Evolutionary conservation across 2,329 filamentous ascomycete genomes (phyloP).

Genomic region (Colletotrichum orchidophilum): DNA sequence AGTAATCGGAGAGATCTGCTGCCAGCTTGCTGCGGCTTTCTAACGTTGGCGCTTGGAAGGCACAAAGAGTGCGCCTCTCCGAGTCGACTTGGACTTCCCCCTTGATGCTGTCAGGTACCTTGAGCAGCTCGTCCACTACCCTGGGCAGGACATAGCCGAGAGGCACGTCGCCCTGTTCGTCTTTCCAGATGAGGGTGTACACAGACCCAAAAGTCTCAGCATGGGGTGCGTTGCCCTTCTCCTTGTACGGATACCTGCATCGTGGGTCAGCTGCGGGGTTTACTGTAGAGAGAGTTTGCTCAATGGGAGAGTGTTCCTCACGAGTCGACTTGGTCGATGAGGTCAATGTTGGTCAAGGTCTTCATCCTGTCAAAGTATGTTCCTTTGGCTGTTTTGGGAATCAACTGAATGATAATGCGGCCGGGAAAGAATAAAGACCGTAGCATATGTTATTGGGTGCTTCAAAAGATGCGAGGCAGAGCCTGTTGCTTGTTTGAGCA

Average conservation of each 20-base stretch:
- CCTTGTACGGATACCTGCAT: conserved; percentile 79
- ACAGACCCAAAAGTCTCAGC: conserved; percentile 66
- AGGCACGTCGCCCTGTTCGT: conserved; percentile 68
- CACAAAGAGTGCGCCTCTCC: conserved; percentile 67
- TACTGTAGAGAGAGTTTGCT: not conserved
- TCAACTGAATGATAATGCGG: not conserved
- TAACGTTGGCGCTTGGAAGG: conserved; percentile 68
- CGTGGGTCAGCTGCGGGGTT: conserved; percentile 1
- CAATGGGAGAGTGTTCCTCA: conserved; percentile 45
- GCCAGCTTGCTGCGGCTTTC: conserved; percentile 68
- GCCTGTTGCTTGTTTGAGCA: not conserved
- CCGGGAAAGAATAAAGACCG: not conserved
- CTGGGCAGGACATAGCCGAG: conserved; percentile 69
- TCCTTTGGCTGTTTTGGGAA: conserved; percentile 22
- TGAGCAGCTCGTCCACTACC: conserved; percentile 59
- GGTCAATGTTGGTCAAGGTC: conserved; percentile 55
- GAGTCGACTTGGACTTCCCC: conserved; percentile 71
- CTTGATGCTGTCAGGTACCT: conserved; percentile 59
- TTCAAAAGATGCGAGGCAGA: not conserved
- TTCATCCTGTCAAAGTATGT: conserved; percentile 36
- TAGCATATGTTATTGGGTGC: not conserved
- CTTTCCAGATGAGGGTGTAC: conserved; percentile 72
- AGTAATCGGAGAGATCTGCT: conserved; percentile 68
- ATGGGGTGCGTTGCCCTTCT: conserved; percentile 64
- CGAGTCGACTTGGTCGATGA: conserved; percentile 64